Percentiles rank a stretch among this genome's conserved stretches.
Conservation (phyloP, 148 eudicot genomes). For the Cornus suecica region DNA sequence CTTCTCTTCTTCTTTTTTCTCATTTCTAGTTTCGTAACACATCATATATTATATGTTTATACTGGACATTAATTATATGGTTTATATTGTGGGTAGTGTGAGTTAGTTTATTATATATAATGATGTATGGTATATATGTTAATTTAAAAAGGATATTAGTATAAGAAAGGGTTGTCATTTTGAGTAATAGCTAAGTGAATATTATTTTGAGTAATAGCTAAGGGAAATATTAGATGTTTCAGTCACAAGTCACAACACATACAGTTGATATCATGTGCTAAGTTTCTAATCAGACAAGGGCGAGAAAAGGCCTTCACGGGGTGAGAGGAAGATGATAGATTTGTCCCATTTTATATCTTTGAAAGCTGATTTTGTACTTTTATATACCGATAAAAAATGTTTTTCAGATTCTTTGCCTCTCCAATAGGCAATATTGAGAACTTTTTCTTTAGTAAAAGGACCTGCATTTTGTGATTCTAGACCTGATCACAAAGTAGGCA, state of each 20-base stretch:
- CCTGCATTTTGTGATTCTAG: too few relatives aligned
- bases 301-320: conserved; percentile 22
- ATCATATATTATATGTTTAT: too few relatives aligned
- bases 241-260: not conserved
- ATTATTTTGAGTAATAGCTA: not conserved
- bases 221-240: not conserved
- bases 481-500: too few relatives aligned
- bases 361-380: not conserved
- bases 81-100: too few relatives aligned
- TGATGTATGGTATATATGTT: too few relatives aligned
- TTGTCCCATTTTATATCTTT: not conserved
- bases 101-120: too few relatives aligned
- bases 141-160: not conserved
- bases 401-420: conserved; percentile 36
- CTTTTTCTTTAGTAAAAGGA: too few relatives aligned
- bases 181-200: not conserved
- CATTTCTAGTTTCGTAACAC: not conserved
- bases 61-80: too few relatives aligned
- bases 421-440: too few relatives aligned
- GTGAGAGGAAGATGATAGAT: not conserved
- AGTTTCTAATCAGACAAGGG: conserved; percentile 19
- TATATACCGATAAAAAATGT: conserved; percentile 4
- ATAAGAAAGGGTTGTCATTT: not conserved
- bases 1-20: not conserved
- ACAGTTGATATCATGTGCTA: conserved; percentile 7